Conservation (phyloP, 768 basidiomycete genomes). For the Candolleomyces eurysporus region DNA sequence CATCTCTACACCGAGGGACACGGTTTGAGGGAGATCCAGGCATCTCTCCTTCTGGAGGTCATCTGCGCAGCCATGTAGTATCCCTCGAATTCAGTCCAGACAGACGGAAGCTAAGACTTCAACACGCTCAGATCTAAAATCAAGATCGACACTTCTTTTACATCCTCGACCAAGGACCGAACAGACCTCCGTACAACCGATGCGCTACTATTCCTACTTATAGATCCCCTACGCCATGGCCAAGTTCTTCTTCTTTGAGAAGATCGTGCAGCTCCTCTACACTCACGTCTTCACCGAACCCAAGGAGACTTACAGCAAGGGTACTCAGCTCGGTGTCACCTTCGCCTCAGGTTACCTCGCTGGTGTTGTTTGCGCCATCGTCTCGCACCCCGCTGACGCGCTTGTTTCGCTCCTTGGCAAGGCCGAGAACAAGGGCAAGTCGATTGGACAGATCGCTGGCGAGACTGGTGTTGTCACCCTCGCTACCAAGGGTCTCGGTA, state of each 20-base stretch:
- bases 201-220: not conserved
- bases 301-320: conserved; percentile 75
- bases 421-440: conserved; percentile 80
- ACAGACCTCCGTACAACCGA: too few species aligned
- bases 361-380: conserved; percentile 93
- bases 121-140: too few species aligned
- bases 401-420: conserved; percentile 94
- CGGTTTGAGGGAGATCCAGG: too few species aligned
- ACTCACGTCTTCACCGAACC: conserved; percentile 81
- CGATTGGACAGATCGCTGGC: conserved; percentile 61
- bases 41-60: too few species aligned
- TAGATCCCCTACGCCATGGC: conserved; percentile 99
- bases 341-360: conserved; percentile 91
- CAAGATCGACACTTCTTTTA: too few species aligned
- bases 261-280: too few species aligned
- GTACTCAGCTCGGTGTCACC: conserved; percentile 85
- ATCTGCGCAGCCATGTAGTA: too few species aligned
- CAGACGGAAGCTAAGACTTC: too few species aligned
- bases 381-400: conserved; percentile 95
- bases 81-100: too few species aligned
- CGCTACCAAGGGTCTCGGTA: conserved; percentile 84
- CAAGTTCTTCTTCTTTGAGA: too few species aligned
- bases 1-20: too few species aligned
- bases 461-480: conserved; percentile 67
- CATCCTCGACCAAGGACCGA: too few species aligned